Percentiles rank a stretch among this genome's conserved stretches.
phyloP scores from a whole-genome alignment of 2,329 filamentous ascomycete species.

The Botrytis tulipae region DNA sequence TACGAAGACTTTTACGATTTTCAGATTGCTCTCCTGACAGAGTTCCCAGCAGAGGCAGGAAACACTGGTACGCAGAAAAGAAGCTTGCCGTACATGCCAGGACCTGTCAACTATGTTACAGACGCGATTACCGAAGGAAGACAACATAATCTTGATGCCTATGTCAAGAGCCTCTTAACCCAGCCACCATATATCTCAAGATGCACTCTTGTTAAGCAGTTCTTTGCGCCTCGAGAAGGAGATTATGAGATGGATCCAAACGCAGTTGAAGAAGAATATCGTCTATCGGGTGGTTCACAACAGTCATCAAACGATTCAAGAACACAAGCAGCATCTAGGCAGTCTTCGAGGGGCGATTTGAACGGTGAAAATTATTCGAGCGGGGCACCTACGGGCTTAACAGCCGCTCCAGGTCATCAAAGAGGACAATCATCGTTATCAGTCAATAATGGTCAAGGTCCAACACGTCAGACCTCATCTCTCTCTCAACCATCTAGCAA shows the following conservation, averaged over 20 bases:
- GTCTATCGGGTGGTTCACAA: slow-evolving; percentile 68
- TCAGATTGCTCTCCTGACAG: slow-evolving; percentile 90
- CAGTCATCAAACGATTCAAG: slow-evolving; percentile 64
- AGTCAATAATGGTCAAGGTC: slow-evolving; percentile 29
- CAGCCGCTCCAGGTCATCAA: slow-evolving; percentile 48
- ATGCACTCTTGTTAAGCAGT: slow-evolving; percentile 80
- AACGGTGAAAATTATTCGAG: slow-evolving; percentile 54
- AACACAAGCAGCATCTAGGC: slow-evolving; percentile 58
- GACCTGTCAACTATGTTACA: slow-evolving; percentile 96
- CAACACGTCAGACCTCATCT: slow-evolving; percentile 38
- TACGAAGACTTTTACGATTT: slow-evolving; percentile 99
- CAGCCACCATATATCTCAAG: slow-evolving; percentile 82
- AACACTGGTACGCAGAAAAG: slow-evolving; percentile 77
- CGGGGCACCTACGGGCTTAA: slow-evolving; percentile 53
- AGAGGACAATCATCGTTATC: slow-evolving; percentile 43
- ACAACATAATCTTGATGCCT: slow-evolving; percentile 88
- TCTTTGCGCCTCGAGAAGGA: slow-evolving; percentile 85
- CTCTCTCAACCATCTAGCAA: slow-evolving; percentile 54
- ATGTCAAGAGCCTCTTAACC: slow-evolving; percentile 85
- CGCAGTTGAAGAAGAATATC: slow-evolving; percentile 64
- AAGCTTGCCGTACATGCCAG: slow-evolving; percentile 94
- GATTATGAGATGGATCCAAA: slow-evolving; percentile 89
- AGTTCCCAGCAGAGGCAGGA: slow-evolving; percentile 89
- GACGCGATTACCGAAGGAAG: slow-evolving; percentile 93
- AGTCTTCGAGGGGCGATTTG: slow-evolving; percentile 64